Conservation (phyloP, 768 basidiomycete genomes). For the Boletus coccyginus region DNA sequence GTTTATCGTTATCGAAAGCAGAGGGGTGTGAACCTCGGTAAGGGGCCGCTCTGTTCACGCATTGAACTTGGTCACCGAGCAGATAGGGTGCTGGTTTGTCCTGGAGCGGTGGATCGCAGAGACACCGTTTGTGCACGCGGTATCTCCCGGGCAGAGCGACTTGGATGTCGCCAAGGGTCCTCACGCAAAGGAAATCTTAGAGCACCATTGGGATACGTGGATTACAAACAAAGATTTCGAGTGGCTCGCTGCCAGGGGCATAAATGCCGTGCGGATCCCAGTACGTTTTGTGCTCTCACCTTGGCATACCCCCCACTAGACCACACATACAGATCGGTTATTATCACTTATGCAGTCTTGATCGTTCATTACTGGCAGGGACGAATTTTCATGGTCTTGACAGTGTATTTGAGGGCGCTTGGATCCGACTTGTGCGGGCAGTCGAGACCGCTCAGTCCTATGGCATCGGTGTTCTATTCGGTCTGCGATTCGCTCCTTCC, state of each 20-base stretch:
- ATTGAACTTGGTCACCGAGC: constrained; percentile 8
- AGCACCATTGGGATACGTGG: constrained; percentile 53
- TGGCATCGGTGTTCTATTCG: constrained; percentile 73
- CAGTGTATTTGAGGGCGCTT: constrained; percentile 59
- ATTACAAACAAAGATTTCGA: constrained; percentile 51
- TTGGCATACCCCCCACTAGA: neutral
- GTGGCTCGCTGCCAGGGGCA: constrained; percentile 51
- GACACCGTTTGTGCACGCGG: constrained; percentile 53
- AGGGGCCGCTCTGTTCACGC: constrained; percentile 6
- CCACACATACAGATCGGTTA: constrained; percentile 56
- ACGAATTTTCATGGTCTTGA: constrained; percentile 63
- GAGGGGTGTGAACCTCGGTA: constrained; percentile 80
- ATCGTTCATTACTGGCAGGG: constrained; percentile 53
- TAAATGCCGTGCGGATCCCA: constrained; percentile 62
- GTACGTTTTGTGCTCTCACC: constrained; percentile 49
- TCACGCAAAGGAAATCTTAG: constrained; percentile 41
- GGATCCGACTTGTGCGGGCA: constrained; percentile 58
- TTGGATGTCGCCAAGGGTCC: constrained; percentile 62
- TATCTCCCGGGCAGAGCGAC: constrained; percentile 59
- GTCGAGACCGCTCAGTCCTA: constrained; percentile 53
- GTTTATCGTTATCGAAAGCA: constrained; percentile 66
- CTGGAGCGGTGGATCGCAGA: constrained; percentile 76
- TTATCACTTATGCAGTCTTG: constrained; percentile 63
- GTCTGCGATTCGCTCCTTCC: constrained; percentile 33
- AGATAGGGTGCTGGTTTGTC: constrained; percentile 72